Percentiles rank a stretch among this genome's conserved stretches.
Conservation (phyloP, 78 protist genomes). For the Kipferlia bialata region DNA sequence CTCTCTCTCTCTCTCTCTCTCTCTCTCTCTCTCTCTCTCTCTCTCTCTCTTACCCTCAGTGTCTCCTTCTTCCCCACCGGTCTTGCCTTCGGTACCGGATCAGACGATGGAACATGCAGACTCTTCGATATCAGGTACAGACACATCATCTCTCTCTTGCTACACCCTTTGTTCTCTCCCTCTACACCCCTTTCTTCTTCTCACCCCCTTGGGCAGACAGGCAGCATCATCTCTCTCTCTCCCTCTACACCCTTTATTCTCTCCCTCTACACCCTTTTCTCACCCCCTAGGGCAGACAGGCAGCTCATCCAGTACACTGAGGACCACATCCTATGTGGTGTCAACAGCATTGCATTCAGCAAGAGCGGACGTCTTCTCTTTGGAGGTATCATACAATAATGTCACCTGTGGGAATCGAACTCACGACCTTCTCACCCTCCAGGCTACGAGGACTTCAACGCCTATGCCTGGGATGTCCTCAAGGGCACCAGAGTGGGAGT, state of each 20-base stretch:
- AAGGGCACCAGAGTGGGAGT: conserved; percentile 53
- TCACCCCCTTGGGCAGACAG: too few relatives aligned
- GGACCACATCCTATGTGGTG: conserved; percentile 65
- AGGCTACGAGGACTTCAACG: conserved; percentile 71
- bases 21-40: not conserved
- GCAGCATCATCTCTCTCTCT: too few relatives aligned
- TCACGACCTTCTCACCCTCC: too few relatives aligned
- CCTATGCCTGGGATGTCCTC: conserved; percentile 84
- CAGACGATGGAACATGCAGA: conserved; percentile 82
- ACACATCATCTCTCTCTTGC: too few relatives aligned
- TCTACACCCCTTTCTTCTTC: too few relatives aligned
- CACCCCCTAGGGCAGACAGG: conserved; percentile 81
- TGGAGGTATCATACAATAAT: too few relatives aligned
- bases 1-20: too few relatives aligned
- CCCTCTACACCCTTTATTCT: too few relatives aligned
- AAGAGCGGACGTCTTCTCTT: conserved; percentile 39
- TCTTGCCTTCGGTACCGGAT: conserved; percentile 61
- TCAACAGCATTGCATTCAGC: conserved; percentile 76
- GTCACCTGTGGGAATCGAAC: too few relatives aligned
- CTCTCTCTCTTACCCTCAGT: too few relatives aligned
- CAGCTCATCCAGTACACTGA: conserved; percentile 60
- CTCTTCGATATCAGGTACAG: conserved; percentile 83
- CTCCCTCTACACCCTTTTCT: too few relatives aligned
- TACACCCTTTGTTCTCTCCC: too few relatives aligned
- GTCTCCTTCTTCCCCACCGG: conserved; percentile 38